Evolutionary conservation across 108 stramenopile species (phyloP).

Genomic region (Fragilaria crotonensis): DNA sequence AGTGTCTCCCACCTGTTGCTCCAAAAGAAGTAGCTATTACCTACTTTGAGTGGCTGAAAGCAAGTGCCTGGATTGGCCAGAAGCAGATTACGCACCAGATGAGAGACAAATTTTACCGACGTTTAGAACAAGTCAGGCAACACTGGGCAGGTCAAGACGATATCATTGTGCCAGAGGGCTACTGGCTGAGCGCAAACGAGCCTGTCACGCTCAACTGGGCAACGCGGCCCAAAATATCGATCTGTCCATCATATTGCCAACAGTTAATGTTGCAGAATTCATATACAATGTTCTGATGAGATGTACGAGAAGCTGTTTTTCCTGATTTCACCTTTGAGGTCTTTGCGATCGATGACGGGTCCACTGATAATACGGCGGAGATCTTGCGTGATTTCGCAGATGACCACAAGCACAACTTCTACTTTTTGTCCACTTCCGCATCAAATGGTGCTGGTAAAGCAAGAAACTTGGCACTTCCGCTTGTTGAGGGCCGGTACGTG

Average conservation of each 20-base stretch:
- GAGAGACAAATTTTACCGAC: constrained; percentile 1
- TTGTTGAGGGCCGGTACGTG: constrained; percentile 3
- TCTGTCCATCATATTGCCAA: constrained; percentile 2
- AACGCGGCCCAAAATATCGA: constrained; percentile 1
- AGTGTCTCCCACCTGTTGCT: background rate
- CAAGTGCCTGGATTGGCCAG: background rate
- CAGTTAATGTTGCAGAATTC: background rate
- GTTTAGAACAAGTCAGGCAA: background rate
- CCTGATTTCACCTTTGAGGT: constrained; percentile 3
- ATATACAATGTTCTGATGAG: background rate
- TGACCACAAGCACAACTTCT: background rate
- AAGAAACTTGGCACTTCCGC: background rate
- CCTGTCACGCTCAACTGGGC: background rate
- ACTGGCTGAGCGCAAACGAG: background rate
- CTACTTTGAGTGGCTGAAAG: constrained; percentile 2
- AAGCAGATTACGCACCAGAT: constrained; percentile 1
- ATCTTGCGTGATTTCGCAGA: background rate
- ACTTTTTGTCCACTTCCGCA: background rate
- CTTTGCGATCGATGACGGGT: constrained; percentile 2
- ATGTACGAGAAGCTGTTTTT: background rate
- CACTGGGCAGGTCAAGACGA: background rate
- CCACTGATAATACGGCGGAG: background rate
- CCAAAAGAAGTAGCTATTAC: background rate
- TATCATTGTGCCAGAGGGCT: background rate
- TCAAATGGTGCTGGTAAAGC: background rate